phyloP scores from a whole-genome alignment of 352 stramenopile genomes.

The Hyaloperonospora arabidopsidis region DNA sequence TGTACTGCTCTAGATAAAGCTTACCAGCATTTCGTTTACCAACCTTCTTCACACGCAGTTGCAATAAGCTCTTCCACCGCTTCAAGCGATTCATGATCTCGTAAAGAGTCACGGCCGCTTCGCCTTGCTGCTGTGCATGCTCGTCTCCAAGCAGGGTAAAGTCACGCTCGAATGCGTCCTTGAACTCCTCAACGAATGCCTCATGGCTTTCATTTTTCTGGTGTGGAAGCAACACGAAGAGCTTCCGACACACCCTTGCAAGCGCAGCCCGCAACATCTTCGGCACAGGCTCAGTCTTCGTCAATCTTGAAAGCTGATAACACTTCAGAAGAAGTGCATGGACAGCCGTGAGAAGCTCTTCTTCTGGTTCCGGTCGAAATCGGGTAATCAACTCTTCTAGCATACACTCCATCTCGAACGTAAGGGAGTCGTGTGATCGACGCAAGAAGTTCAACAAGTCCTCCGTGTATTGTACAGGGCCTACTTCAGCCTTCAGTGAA shows the following conservation, averaged over 20 bases:
- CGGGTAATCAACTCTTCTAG: conserved; percentile 98
- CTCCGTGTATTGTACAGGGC: conserved; percentile 84
- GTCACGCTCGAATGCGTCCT: conserved; percentile 76
- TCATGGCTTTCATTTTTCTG: conserved; percentile 86
- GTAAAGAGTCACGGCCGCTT: conserved; percentile 49
- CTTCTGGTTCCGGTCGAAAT: conserved; percentile 94
- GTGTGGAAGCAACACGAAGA: conserved; percentile 80
- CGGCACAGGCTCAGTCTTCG: conserved; percentile 67
- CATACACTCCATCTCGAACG: conserved; percentile 95
- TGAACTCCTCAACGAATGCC: conserved; percentile 84
- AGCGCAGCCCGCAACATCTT: conserved; percentile 88
- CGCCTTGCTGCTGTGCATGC: conserved; percentile 18
- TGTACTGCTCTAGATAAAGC: conserved; percentile 82
- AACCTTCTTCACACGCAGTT: conserved; percentile 71
- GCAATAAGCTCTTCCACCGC: conserved; percentile 86
- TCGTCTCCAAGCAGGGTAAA: conserved; percentile 48
- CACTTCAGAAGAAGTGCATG: conserved; percentile 93
- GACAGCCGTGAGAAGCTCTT: conserved; percentile 95
- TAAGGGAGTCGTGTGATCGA: conserved; percentile 82
- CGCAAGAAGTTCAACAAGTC: conserved; percentile 93
- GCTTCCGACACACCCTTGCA: conserved; percentile 88
- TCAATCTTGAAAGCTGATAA: conserved; percentile 79
- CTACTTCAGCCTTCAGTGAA: conserved; percentile 57
- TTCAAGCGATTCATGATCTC: conserved; percentile 87
- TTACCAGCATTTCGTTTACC: conserved; percentile 62